Base-by-base conservation (phyloP, 768 basidiomycete genomes). In the Rhodotorula diobovata region DNA sequence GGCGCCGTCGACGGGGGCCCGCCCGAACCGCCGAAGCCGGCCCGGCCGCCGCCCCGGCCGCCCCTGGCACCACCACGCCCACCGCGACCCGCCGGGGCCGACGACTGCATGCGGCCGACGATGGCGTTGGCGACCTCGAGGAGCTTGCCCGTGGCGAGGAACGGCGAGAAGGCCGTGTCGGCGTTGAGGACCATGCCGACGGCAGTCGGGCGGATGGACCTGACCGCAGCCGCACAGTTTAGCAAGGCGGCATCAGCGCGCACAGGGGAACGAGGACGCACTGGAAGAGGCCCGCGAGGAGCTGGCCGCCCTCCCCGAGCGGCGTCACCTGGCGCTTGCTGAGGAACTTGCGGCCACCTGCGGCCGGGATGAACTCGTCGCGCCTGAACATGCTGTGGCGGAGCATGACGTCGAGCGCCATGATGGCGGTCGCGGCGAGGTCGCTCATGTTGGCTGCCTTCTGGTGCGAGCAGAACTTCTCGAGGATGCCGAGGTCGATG, bases 131-230 rank as follows among this genome's bases (percentile, higher is more conserved):
- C 66, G 56, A 73, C 67, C 23, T 46, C 20, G 15, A 53, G 32
- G 48, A 73, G 64, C 48, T 65, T 30, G 28, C 72, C 72, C 2
- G 72, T 43, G 32, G 58, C 20, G 67, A 73, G 35, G 61, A 66
- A 73, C 6, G 72, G 72, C 39, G 72, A 68, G 60, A 56, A 73
- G 34, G 72, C 72, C 20, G 72, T 62, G 57, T 73, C 72, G 64
- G 68, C 60, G 34, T 73, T 73, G 63, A 73, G 63, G 30, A 68
- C 67, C 46, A 73, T 54, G 16, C 72, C 67, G 28, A 61, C 28
- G 21, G 43, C 25, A 14, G 71, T 68, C 23, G 71, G 71, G n/a
- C 71, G 67, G 41, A 72, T 54, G 28, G 67, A 68, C 48, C 48
- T 50, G 48, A 25, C 41, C 53, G 46, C 1, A 0, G 41, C 2